Percentiles rank a stretch among this genome's conserved stretches.
phyloP scores from a whole-genome alignment of 2,329 filamentous ascomycete genomes.

The Colletotrichum camelliae region DNA sequence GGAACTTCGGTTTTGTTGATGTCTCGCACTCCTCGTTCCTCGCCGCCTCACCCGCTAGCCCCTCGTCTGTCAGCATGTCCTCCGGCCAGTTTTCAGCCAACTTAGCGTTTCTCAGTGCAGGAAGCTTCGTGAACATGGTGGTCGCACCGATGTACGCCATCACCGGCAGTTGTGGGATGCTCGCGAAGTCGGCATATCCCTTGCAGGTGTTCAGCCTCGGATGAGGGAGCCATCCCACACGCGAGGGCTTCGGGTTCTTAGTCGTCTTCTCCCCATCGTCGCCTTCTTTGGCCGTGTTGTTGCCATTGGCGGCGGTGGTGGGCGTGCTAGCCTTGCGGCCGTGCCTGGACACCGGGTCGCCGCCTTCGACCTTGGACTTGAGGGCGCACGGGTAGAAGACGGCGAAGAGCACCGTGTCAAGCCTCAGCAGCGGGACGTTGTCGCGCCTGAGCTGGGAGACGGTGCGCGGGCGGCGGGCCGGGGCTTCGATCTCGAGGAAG shows the following conservation, averaged over 20 bases:
- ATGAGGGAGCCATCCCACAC: constrained; percentile 67
- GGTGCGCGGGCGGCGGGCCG: constrained; percentile 46
- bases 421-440: constrained; percentile 42
- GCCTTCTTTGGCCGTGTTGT: neutral
- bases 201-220: constrained; percentile 60
- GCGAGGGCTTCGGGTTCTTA: constrained; percentile 41
- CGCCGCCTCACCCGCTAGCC: constrained; percentile 39
- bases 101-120: constrained; percentile 66
- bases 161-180: constrained; percentile 51
- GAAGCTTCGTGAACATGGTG: constrained; percentile 68
- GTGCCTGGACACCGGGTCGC: neutral
- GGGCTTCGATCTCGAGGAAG: constrained; percentile 70
- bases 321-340: neutral
- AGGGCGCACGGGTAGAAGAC: constrained; percentile 68
- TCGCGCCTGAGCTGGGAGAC: constrained; percentile 46
- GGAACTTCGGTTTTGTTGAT: constrained; percentile 53
- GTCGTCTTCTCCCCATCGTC: neutral
- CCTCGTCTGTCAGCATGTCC: constrained; percentile 37
- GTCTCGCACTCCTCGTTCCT: constrained; percentile 22
- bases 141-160: constrained; percentile 61
- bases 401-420: constrained; percentile 65
- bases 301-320: neutral
- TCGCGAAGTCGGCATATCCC: constrained; percentile 68
- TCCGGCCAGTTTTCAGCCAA: constrained; percentile 60
- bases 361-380: constrained; percentile 32